Conservation (phyloP, 495 filamentous ascomycete species). For the Xylaria scruposa region DNA sequence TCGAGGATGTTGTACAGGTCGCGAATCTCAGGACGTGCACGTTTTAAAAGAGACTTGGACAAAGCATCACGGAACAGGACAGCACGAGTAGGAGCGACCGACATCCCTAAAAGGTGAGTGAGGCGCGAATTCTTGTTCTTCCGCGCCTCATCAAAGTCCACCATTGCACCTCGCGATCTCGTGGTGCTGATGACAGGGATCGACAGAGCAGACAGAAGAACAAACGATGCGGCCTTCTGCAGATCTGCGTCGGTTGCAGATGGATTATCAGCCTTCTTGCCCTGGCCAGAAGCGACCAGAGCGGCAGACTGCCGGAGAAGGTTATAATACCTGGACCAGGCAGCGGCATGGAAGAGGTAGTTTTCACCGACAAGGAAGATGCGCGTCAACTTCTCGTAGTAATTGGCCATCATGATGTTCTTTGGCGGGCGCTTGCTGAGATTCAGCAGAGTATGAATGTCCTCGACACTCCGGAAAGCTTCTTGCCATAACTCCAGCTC, state of each 20-base stretch:
- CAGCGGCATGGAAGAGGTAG: constrained; percentile 98
- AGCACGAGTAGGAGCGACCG: constrained; percentile 83
- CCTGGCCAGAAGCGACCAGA: constrained; percentile 80
- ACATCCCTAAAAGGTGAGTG: constrained; percentile 94
- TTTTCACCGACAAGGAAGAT: constrained; percentile 99
- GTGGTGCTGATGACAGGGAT: constrained; percentile 99
- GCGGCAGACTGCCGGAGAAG: constrained; percentile 90
- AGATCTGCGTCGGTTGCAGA: constrained; percentile 87
- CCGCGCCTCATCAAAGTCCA: constrained; percentile 95
- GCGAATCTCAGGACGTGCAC: constrained; percentile 89
- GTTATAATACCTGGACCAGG: constrained; percentile 96
- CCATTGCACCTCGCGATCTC: constrained; percentile 90
- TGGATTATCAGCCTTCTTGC: constrained; percentile 92
- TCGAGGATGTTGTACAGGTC: constrained; percentile 98
- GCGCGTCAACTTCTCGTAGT: constrained; percentile 97
- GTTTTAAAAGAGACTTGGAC: constrained; percentile 90
- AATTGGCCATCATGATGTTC: constrained; percentile 99
- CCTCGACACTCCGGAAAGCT: constrained; percentile 97
- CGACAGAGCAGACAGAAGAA: constrained; percentile 91
- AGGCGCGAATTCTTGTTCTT: constrained; percentile 99
- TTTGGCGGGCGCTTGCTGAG: constrained; percentile 99
- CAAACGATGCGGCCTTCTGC: constrained; percentile 85
- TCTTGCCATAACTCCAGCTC: constrained; percentile 99
- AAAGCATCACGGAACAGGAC: constrained; percentile 94
- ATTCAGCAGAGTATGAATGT: constrained; percentile 98